Base-by-base conservation (phyloP, 305 asterid species). In the Withania somnifera region DNA sequence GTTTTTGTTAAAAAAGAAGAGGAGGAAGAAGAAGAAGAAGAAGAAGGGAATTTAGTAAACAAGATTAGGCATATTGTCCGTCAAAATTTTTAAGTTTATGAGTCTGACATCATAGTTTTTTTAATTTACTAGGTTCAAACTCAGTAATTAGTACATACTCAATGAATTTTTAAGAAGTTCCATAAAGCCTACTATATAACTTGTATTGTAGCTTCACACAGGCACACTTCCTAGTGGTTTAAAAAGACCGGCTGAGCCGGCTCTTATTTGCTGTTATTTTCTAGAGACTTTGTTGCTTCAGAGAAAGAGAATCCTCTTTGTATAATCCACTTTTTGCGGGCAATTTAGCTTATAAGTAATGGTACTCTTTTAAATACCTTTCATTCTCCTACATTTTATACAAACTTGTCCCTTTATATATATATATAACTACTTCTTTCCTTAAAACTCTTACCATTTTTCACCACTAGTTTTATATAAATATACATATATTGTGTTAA, bases 261-360 rank as follows among this genome's bases (percentile, higher is more conserved):
- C 90, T 84, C 52, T 40, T 61, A 61, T 26, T 71, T 61, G 71
- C 50, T 36, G 91, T 89, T 82, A 82, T 85, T 87, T 87, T 88
- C 15, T 3, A 87, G 57, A 69, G 88, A 87, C 92, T 82, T 93
- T 89, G 94, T 93, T 89, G 94, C 94, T 93, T 95, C 85, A 87
- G 84, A 87, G 47, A 51, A 83, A 76, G 88, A 91, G 26, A 82
- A 85, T 60, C n/a, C 2, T 67, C 22, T 42, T 60, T 28, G 1
- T 84, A 71, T 32, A 67, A 69, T 93, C 93, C 87, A 91, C 85
- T 91, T 87, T 91, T 83, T 89, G 88, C 45, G 61, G 80, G 45
- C 80, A 75, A 75, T 50, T 76, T 90, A 90, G 90, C 91, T 92
- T 88, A 63, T 86, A 84, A 90, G 85, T 80, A 50, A 38, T 75